Conservation (phyloP, 192 early-diverging fungal species). For the Chytriomyces sp. region DNA sequence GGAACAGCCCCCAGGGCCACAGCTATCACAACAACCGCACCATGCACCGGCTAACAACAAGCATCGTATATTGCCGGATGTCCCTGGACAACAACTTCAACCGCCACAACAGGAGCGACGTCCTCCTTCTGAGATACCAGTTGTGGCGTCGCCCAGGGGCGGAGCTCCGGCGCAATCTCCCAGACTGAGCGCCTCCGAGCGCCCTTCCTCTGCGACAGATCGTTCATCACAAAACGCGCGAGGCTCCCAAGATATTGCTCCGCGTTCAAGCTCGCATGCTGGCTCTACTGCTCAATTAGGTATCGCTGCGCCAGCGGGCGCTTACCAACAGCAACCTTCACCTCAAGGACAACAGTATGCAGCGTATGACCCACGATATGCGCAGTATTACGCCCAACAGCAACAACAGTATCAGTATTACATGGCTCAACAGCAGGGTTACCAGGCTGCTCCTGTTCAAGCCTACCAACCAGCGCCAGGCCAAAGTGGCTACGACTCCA, state of each 20-base stretch:
- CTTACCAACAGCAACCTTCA: background rate
- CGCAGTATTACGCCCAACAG: constrained; percentile 29
- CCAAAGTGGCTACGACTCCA: constrained; percentile 13
- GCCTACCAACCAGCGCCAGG: background rate
- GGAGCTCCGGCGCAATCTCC: too few species aligned
- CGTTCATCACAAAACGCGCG: too few species aligned
- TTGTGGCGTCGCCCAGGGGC: too few species aligned
- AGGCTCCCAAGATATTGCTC: too few species aligned
- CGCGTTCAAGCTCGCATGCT: too few species aligned
- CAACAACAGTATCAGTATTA: constrained; percentile 34
- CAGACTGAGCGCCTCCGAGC: too few species aligned
- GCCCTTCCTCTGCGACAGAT: too few species aligned
- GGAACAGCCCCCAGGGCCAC: background rate
- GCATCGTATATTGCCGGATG: constrained; percentile 3
- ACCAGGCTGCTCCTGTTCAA: background rate
- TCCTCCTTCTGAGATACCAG: background rate
- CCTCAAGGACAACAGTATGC: constrained; percentile 19
- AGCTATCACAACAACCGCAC: constrained; percentile 11
- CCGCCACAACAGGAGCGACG: background rate
- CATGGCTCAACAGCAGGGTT: constrained; percentile 24
- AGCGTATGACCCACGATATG: constrained; percentile 14
- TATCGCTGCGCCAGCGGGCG: background rate
- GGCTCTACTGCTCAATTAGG: too few species aligned
- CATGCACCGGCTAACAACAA: background rate
- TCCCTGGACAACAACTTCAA: background rate